Percentiles rank a stretch among this genome's conserved stretches.
phyloP scores from a whole-genome alignment of 1,284 basidiomycete genomes.

The Peniophora sp. region DNA sequence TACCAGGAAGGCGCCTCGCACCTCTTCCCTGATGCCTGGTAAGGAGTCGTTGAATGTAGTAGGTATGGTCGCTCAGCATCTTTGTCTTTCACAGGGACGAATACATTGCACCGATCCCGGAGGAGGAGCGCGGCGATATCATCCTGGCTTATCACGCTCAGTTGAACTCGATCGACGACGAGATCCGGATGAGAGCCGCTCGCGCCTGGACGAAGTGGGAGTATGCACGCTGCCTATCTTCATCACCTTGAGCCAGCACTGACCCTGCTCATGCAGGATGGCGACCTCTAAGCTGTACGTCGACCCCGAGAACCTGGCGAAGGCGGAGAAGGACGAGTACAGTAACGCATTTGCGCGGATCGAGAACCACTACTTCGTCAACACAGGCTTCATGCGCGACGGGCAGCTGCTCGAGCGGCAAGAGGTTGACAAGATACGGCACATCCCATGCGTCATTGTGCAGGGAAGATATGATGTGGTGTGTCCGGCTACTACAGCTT shows the following conservation, averaged over 20 bases:
- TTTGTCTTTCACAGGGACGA: conserved; percentile 49
- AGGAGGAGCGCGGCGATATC: conserved; percentile 72
- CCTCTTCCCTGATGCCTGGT: conserved; percentile 88
- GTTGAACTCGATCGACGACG: conserved; percentile 70
- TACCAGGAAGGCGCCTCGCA: conserved; percentile 81
- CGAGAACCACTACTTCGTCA: conserved; percentile 90
- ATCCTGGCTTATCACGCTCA: conserved; percentile 80
- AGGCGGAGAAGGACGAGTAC: conserved; percentile 67
- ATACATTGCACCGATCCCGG: conserved; percentile 76
- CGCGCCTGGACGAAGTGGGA: conserved; percentile 90
- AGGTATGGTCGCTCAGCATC: background rate
- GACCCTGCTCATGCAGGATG: conserved; percentile 45
- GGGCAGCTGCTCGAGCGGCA: conserved; percentile 81
- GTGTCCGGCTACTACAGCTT: conserved; percentile 79
- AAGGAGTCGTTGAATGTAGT: conserved; percentile 10
- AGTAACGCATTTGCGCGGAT: conserved; percentile 83
- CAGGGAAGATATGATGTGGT: conserved; percentile 85
- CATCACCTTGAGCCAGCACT: background rate
- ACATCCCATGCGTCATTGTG: conserved; percentile 78
- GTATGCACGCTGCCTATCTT: conserved; percentile 33
- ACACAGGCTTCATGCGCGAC: conserved; percentile 84
- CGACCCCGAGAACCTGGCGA: conserved; percentile 62
- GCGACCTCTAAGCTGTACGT: conserved; percentile 68
- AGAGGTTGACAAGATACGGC: conserved; percentile 86
- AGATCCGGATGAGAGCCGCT: conserved; percentile 63